phyloP scores from a whole-genome alignment of 441 rosid species.

The Gossypium schwendimanii region DNA sequence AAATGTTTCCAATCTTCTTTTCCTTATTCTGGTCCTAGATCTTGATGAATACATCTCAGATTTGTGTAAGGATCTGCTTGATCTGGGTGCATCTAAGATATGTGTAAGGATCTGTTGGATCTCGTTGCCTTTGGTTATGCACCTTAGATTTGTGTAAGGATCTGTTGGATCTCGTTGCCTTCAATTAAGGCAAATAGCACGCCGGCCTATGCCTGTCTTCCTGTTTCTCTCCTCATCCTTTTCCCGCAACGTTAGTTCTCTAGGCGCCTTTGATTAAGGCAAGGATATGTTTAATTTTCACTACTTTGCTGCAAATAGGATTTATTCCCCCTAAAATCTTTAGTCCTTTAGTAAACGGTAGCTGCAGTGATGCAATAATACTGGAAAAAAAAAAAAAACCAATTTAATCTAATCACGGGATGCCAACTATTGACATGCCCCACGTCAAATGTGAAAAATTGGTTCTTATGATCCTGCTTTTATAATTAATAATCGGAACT shows the following conservation, averaged over 20 bases:
- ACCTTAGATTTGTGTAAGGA: background rate
- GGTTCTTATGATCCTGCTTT: background rate
- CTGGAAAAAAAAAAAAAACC: background rate
- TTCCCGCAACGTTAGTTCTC: too few species aligned
- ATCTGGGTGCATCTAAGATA: background rate
- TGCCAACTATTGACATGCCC: background rate
- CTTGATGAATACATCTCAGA: background rate
- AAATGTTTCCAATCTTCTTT: background rate
- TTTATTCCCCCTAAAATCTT: background rate
- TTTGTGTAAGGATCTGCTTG: background rate
- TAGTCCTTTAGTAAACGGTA: background rate
- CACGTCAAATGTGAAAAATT: background rate
- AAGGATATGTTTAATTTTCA: background rate
- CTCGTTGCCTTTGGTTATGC: background rate
- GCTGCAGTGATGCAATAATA: background rate
- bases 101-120: constrained; percentile 4
- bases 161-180: constrained; percentile 1
- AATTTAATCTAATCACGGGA: background rate
- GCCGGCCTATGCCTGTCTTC: too few species aligned
- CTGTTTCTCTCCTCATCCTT: too few species aligned
- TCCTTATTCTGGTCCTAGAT: background rate
- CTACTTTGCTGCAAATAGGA: background rate
- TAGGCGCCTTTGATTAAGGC: background rate
- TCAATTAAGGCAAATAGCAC: background rate
- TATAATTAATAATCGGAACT: background rate